Conservation (phyloP, 2,329 filamentous ascomycete species). For the Pseudodiploospora longispora region DNA sequence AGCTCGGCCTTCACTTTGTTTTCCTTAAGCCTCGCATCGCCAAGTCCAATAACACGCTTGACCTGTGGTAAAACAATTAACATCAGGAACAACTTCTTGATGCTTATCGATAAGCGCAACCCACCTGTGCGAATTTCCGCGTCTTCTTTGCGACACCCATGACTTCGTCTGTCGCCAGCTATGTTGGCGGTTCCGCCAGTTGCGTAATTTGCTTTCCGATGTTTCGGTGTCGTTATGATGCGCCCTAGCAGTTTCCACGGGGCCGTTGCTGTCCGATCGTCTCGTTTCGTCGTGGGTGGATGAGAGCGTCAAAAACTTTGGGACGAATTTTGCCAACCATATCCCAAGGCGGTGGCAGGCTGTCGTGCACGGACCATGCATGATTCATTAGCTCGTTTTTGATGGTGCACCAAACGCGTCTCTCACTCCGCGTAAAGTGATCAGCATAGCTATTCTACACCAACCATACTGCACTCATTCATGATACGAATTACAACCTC, state of each 20-base stretch:
- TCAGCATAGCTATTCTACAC: slow-evolving; percentile 13
- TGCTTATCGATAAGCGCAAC: slow-evolving; percentile 23
- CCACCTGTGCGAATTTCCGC: slow-evolving; percentile 74
- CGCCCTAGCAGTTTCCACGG: no score
- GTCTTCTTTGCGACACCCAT: slow-evolving; percentile 91
- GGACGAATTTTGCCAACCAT: slow-evolving; percentile 2
- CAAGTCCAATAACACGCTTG: slow-evolving; percentile 75
- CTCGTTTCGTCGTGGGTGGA: no score
- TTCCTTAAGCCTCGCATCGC: slow-evolving; percentile 74
- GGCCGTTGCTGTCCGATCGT: no score
- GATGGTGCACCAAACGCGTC: slow-evolving; percentile 22
- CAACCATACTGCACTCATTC: slow-evolving; percentile 1
- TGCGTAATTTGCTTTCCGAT: not conserved
- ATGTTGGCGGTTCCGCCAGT: not conserved
- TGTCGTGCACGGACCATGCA: slow-evolving; percentile 20
- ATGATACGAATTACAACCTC: slow-evolving; percentile 5
- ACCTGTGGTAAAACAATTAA: slow-evolving; percentile 34
- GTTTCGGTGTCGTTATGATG: not conserved
- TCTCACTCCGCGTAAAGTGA: slow-evolving; percentile 30
- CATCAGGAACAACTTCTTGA: slow-evolving; percentile 9
- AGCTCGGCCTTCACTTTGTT: slow-evolving; percentile 63
- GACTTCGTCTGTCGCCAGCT: slow-evolving; percentile 8
- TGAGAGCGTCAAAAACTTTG: no score
- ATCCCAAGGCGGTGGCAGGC: slow-evolving; percentile 18
- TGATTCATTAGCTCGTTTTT: not conserved